Evolutionary conservation across 2,329 filamentous ascomycete genomes (phyloP).

Genomic region (Sordariomycetes sp.): DNA sequence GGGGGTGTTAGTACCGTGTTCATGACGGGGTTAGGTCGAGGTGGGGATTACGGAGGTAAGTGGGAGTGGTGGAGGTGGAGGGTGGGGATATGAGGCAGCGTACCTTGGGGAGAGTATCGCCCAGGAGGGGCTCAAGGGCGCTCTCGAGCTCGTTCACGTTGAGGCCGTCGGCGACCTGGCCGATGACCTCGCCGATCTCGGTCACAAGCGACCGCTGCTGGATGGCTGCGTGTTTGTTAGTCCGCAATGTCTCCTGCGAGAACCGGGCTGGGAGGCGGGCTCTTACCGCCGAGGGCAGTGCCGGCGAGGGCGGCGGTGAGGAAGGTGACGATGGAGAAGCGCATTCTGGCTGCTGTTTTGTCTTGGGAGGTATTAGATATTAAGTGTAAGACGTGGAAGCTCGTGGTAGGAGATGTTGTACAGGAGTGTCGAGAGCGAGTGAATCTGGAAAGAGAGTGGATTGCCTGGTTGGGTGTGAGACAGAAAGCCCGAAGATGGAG

Average conservation of each 20-base stretch:
- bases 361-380: neutral
- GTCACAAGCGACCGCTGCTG: constrained; percentile 7
- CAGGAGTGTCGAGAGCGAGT: neutral
- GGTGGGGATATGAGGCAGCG: neutral
- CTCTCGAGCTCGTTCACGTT: constrained; percentile 8
- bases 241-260: neutral
- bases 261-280: neutral
- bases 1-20: neutral
- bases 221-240: neutral
- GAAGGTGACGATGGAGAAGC: constrained; percentile 8
- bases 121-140: constrained; percentile 9
- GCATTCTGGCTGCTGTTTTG: constrained; percentile 8
- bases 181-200: constrained; percentile 8
- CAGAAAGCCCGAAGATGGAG: neutral
- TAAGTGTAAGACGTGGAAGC: neutral
- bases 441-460: neutral
- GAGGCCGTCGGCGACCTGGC: constrained; percentile 7
- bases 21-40: neutral
- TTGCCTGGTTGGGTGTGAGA: neutral
- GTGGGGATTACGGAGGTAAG: neutral
- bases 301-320: constrained; percentile 8
- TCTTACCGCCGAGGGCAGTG: constrained; percentile 8
- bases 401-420: neutral
- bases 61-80: neutral
- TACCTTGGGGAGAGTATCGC: constrained; percentile 9